These are phyloP conservation scores for Cryphonectria carpinicola DNA, from an alignment of 2,329 filamentous ascomycete species.

Conservation along the genomic window DNA sequence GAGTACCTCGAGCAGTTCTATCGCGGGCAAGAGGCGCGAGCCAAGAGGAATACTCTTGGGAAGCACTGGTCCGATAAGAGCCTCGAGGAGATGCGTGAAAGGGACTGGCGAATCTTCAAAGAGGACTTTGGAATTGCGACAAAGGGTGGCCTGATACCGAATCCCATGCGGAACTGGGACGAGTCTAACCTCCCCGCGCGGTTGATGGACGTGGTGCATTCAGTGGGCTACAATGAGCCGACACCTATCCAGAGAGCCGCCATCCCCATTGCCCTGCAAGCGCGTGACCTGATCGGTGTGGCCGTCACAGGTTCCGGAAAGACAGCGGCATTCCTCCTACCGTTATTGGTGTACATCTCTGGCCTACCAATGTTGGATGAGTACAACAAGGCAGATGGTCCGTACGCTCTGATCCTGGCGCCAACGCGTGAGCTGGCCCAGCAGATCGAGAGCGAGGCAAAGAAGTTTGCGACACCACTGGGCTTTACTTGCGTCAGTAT, in stretches of 20 bases:
- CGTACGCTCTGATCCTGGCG: slow-evolving; percentile 95
- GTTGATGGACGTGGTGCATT: slow-evolving; percentile 78
- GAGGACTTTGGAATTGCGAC: slow-evolving; percentile 97
- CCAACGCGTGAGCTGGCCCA: slow-evolving; percentile 97
- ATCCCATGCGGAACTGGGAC: slow-evolving; percentile 93
- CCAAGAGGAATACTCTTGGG: slow-evolving; percentile 74
- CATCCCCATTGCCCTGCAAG: slow-evolving; percentile 92
- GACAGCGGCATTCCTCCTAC: slow-evolving; percentile 92
- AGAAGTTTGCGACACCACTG: slow-evolving; percentile 86
- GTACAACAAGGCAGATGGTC: slow-evolving; percentile 87
- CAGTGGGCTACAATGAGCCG: slow-evolving; percentile 89
- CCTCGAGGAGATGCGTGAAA: slow-evolving; percentile 90
- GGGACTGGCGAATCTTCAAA: slow-evolving; percentile 99
- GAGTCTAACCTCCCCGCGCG: slow-evolving; percentile 81
- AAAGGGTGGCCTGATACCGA: slow-evolving; percentile 88
- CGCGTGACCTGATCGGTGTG: slow-evolving; percentile 95
- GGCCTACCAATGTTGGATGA: slow-evolving; percentile 85
- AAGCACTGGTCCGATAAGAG: slow-evolving; percentile 97
- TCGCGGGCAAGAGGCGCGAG: slow-evolving; percentile 69
- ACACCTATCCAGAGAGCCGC: slow-evolving; percentile 91
- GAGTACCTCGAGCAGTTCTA: slow-evolving; percentile 86
- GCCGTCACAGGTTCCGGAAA: slow-evolving; percentile 98
- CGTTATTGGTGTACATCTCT: slow-evolving; percentile 91
- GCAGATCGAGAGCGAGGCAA: slow-evolving; percentile 93
- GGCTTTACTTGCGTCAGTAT: slow-evolving; percentile 96